A percentile compares a stretch with the other conserved stretches of the same genome.
Evolutionary conservation across 176 grass and related monocot genomes (phyloP).

Genomic region (Oryza coarctata): DNA sequence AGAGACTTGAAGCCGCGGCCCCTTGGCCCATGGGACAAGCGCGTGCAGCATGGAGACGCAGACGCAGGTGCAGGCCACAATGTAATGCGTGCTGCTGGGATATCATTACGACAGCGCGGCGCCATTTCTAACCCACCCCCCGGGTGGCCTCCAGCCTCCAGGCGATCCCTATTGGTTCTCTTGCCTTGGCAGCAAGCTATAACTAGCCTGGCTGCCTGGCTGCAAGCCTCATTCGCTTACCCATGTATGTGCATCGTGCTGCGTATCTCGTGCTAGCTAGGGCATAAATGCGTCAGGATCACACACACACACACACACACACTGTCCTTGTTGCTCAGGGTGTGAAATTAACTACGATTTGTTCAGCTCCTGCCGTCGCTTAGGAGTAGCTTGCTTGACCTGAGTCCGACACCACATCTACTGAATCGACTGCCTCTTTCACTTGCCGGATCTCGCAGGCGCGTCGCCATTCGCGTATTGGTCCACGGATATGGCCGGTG

Average conservation of each 20-base stretch:
- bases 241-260: background rate
- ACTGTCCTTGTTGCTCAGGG: slow-evolving; percentile 9
- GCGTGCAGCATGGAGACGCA: background rate
- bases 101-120: slow-evolving; percentile 15
- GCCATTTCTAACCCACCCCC: background rate
- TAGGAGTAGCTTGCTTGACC: background rate
- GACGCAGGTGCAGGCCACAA: slow-evolving; percentile 20
- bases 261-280: background rate
- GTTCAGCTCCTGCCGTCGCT: slow-evolving; percentile 13
- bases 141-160: background rate
- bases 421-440: background rate
- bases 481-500: slow-evolving; percentile 10
- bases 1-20: slow-evolving; percentile 23
- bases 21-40: slow-evolving; percentile 4
- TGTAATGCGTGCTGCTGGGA: slow-evolving; percentile 14
- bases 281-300: slow-evolving; percentile 37
- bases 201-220: no score
- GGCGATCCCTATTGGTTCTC: background rate
- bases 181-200: background rate
- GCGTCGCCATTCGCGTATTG: background rate
- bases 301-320: background rate
- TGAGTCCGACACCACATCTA: slow-evolving; percentile 34
- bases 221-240: background rate
- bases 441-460: slow-evolving; percentile 7
- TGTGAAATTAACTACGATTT: slow-evolving; percentile 12